Conservation (phyloP, 495 filamentous ascomycete species). For the Acidiella bohemica region DNA sequence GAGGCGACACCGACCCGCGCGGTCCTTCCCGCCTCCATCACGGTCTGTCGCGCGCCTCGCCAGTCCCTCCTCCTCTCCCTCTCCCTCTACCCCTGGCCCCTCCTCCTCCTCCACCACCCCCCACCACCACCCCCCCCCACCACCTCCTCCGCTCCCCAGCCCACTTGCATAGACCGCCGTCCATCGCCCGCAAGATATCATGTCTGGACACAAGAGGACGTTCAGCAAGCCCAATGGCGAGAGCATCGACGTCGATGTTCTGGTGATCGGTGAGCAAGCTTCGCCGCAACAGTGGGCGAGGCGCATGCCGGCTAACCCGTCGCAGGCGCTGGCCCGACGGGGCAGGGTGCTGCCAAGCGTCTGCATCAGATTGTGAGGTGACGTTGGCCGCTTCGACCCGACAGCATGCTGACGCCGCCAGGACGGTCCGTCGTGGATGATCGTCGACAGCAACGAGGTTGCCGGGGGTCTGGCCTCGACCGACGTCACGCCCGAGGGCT, state of each 20-base stretch:
- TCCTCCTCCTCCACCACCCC: not conserved
- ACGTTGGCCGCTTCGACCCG: constrained; percentile 6
- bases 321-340: constrained; percentile 74
- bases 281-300: not conserved
- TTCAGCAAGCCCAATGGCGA: constrained; percentile 18
- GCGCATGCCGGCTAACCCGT: not conserved
- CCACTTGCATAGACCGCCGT: not conserved
- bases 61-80: no score
- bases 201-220: constrained; percentile 26
- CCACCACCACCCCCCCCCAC: not conserved
- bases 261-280: constrained; percentile 56
- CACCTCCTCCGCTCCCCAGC: no score
- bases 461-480: constrained; percentile 95
- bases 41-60: no score
- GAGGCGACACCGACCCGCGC: no score
- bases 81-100: no score
- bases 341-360: constrained; percentile 92
- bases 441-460: constrained; percentile 83
- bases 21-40: no score
- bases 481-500: constrained; percentile 89
- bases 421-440: constrained; percentile 89
- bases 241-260: constrained; percentile 71
- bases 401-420: constrained; percentile 25
- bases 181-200: not conserved
- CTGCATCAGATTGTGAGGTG: constrained; percentile 79